Base-by-base conservation (phyloP, 1,284 basidiomycete genomes). In the Rugiboletus extremiorientalis region DNA sequence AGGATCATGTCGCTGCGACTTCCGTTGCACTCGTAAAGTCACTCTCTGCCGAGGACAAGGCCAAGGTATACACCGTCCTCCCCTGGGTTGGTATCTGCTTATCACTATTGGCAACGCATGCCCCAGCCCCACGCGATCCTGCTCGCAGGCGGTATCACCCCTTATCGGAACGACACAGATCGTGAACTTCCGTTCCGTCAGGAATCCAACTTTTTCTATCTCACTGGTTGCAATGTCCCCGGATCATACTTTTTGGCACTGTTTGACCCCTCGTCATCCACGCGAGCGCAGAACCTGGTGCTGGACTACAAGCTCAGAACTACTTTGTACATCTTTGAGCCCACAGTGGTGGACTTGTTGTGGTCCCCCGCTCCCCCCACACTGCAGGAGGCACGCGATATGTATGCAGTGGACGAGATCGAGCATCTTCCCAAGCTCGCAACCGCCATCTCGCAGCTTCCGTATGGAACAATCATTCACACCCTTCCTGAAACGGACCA, bases 181-280 rank as follows among this genome's bases (percentile, higher is more conserved):
- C 83, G 93, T 50, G 93, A 95, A 74, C 76, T 93, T 47, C 73
- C 80, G 2, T 94, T 93, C 72, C 85, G 86, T 63, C 77, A 79
- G 76, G 92, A 95, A 75, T 89, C 88, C 64, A 96, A 96, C 74
- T 96, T 96, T 72, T 89, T 84, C 75, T 96, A 94, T 70, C 79
- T 96, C 8, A 84, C 91, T 1, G 92, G 92, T 58, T 92, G 89
- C 74, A 76, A 80, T 45, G 80, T 93, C 2, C 89, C 92, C 5
- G 77, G 78, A 0, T 86, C 91, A 2, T 85, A 83, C 56, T 72
- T 94, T 12, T 73, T 94, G n/a, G 71, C 91, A 12, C 74, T 80
- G 1, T 87, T 83, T 64, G 77, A 62, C 69, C 77, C 48, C 78
- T 77, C 41, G 5, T 44, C 41, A 22, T 25, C 51, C 27, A 16